phyloP scores from a whole-genome alignment of 1,284 basidiomycete species.

The Ganoderma lucidum region DNA sequence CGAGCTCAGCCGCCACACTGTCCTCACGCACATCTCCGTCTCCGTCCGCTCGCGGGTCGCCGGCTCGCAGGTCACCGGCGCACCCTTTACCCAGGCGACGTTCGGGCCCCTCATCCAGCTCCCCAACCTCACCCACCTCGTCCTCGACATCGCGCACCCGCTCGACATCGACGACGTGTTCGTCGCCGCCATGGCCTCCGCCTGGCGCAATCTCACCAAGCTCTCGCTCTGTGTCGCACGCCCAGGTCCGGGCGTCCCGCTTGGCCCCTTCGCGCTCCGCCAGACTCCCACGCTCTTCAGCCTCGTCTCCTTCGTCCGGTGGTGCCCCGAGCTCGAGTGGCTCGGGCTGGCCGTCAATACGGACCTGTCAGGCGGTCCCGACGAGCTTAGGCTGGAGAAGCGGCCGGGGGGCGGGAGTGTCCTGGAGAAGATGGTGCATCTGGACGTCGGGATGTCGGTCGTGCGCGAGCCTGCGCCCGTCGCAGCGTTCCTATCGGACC shows the following conservation, averaged over 20 bases:
- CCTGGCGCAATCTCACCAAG: constrained; percentile 9
- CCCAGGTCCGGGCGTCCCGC: not conserved
- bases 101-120: not conserved
- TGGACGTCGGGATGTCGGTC: not conserved
- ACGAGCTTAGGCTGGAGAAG: not conserved
- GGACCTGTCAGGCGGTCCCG: not conserved
- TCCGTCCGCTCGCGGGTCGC: not conserved
- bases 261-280: not conserved
- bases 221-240: not conserved
- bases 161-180: constrained; percentile 4
- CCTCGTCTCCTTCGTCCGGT: not conserved
- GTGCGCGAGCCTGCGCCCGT: not conserved
- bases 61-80: not conserved
- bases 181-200: constrained; percentile 11
- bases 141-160: not conserved
- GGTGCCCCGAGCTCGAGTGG: not conserved
- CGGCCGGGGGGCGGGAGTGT: not conserved
- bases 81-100: not conserved
- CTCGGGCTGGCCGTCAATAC: not conserved
- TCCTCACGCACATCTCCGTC: not conserved
- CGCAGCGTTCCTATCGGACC: constrained; percentile 7
- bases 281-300: not conserved
- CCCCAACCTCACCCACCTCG: not conserved
- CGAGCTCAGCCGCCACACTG: constrained; percentile 1
- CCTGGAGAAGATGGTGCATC: not conserved